These are phyloP conservation scores for Phialemonium atrogriseum DNA, from an alignment of 2,329 filamentous ascomycete genomes.

Conservation along the genomic window DNA sequence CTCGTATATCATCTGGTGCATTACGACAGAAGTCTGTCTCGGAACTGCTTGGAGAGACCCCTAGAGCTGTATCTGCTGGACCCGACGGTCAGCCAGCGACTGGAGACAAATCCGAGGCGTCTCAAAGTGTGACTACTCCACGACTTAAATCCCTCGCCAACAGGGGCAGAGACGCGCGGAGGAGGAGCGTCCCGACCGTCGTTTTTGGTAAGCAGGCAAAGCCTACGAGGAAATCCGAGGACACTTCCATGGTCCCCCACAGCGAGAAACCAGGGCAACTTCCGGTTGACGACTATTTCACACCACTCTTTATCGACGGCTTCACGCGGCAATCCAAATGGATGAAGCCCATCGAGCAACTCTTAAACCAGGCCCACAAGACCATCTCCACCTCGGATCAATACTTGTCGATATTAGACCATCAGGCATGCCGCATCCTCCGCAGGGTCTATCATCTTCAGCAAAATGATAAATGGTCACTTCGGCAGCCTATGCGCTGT, in stretches of 20 bases:
- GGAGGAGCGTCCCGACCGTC: slow-evolving; percentile 64
- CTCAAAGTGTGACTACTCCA: slow-evolving; percentile 6
- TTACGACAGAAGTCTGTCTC: slow-evolving; percentile 65
- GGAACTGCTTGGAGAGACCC: slow-evolving; percentile 58
- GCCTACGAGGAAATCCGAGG: slow-evolving; percentile 26
- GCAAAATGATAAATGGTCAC: slow-evolving; percentile 83
- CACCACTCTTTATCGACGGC: slow-evolving; percentile 51
- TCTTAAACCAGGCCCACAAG: slow-evolving; percentile 79
- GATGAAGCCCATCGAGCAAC: slow-evolving; percentile 58
- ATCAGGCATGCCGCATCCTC: slow-evolving; percentile 79
- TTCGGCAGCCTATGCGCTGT: slow-evolving; percentile 79
- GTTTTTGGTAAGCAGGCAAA: slow-evolving; percentile 64
- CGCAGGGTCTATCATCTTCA: slow-evolving; percentile 85
- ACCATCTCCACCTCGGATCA: slow-evolving; percentile 81
- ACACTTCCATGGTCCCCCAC: slow-evolving; percentile 34
- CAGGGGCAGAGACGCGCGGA: slow-evolving; percentile 48
- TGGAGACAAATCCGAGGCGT: slow-evolving; percentile 1
- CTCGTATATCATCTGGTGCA: slow-evolving; percentile 60
- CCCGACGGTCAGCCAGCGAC: not conserved
- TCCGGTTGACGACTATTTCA: slow-evolving; percentile 55
- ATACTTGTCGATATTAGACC: slow-evolving; percentile 73
- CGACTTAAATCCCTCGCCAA: slow-evolving; percentile 14
- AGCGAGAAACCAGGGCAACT: slow-evolving; percentile 33
- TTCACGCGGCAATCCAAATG: slow-evolving; percentile 46
- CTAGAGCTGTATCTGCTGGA: slow-evolving; percentile 19